phyloP scores from a whole-genome alignment of 495 filamentous ascomycete genomes.

The Aspergillus steynii region DNA sequence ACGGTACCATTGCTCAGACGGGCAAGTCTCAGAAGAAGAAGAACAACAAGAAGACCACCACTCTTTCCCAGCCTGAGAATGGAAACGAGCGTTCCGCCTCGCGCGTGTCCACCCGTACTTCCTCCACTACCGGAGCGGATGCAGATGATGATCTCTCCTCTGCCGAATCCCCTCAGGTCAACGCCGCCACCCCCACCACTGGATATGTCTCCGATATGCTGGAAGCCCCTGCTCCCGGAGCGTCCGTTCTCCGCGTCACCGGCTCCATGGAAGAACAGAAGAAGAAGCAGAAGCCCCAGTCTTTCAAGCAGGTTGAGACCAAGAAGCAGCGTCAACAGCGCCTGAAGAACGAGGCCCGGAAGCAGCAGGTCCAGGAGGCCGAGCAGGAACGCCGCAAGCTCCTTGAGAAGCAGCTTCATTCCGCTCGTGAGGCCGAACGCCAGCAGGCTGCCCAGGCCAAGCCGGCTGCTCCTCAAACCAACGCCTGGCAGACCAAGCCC shows the following conservation, averaged over 20 bases:
- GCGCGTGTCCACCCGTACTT: constrained; percentile 48
- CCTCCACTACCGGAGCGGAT: constrained; percentile 76
- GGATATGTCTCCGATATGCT: constrained; percentile 85
- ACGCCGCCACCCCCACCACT: constrained; percentile 49
- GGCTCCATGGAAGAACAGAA: constrained; percentile 62
- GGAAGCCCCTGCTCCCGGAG: constrained; percentile 64
- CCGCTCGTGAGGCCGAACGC: constrained; percentile 77
- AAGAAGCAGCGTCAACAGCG: constrained; percentile 92
- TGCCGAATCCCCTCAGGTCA: constrained; percentile 56
- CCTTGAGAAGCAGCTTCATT: constrained; percentile 77
- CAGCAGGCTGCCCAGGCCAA: constrained; percentile 69
- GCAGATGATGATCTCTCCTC: constrained; percentile 80
- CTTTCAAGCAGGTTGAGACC: constrained; percentile 61
- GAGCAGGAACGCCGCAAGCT: constrained; percentile 71
- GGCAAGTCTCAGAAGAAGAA: constrained; percentile 59
- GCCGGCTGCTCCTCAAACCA: constrained; percentile 52
- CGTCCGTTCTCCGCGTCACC: constrained; percentile 76
- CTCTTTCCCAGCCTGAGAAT: constrained; percentile 28
- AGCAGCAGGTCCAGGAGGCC: constrained; percentile 66
- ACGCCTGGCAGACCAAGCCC: constrained; percentile 59
- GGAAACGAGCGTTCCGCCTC: constrained; percentile 48
- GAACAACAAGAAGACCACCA: constrained; percentile 40
- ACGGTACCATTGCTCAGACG: constrained; percentile 54
- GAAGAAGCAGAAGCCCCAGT: constrained; percentile 64
- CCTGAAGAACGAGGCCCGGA: constrained; percentile 74